Conservation (phyloP, 441 rosid species). For the Hura crepitans region DNA sequence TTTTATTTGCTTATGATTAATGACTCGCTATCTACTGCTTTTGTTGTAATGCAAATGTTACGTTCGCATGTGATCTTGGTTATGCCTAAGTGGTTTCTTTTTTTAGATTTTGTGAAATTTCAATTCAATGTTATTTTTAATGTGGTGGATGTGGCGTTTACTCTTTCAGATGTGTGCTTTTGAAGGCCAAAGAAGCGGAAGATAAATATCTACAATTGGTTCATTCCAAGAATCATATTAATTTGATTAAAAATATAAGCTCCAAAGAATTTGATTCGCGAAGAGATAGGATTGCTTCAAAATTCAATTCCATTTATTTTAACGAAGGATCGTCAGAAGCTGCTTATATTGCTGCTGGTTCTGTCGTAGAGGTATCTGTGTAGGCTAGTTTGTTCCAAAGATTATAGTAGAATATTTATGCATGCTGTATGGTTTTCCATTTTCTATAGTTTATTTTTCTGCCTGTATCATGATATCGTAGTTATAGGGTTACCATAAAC, state of each 20-base stretch:
- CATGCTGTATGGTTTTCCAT: not conserved
- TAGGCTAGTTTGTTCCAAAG: not conserved
- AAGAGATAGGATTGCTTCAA: constrained; percentile 52
- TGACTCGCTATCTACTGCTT: no score
- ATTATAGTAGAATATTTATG: not conserved
- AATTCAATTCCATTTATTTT: constrained; percentile 66
- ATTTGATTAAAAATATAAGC: constrained; percentile 61
- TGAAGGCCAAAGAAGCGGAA: constrained; percentile 57
- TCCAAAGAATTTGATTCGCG: constrained; percentile 45
- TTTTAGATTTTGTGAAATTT: not conserved
- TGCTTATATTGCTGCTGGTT: constrained; percentile 85
- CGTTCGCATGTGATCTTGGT: not conserved
- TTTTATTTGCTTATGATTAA: not conserved
- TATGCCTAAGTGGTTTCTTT: not conserved
- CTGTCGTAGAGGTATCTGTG: constrained; percentile 63
- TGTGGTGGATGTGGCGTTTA: constrained; percentile 12
- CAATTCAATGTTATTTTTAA: not conserved
- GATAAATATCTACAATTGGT: constrained; percentile 54
- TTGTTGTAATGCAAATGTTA: not conserved
- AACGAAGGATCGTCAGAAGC: constrained; percentile 84
- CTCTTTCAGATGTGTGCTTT: constrained; percentile 63
- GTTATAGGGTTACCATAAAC: not conserved
- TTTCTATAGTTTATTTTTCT: not conserved
- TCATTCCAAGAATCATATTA: constrained; percentile 63
- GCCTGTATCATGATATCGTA: not conserved